Percentiles rank a stretch among this genome's conserved stretches.
phyloP scores from a whole-genome alignment of 192 early-diverging fungal genomes.

The Coemansia sp. region DNA sequence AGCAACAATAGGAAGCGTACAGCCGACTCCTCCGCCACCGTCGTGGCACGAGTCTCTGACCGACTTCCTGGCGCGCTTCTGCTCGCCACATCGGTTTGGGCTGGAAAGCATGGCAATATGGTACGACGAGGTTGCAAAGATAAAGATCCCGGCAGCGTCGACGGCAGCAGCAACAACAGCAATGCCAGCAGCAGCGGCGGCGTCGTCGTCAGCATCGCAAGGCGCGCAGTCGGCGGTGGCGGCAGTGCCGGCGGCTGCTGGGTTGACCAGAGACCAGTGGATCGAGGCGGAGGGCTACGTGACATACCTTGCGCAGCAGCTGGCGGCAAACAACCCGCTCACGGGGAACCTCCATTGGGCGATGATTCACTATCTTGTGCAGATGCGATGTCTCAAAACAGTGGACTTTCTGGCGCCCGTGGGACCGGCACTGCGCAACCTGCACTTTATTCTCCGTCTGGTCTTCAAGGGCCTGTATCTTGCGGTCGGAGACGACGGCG shows the following conservation, averaged over 20 bases:
- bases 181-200: background rate
- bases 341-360: constrained; percentile 53
- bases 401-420: constrained; percentile 45
- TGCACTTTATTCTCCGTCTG: constrained; percentile 43
- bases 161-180: background rate
- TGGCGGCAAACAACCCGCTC: constrained; percentile 38
- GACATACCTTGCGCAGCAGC: constrained; percentile 35
- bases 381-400: constrained; percentile 51
- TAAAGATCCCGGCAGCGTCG: constrained; percentile 4
- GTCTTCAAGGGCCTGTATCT: constrained; percentile 33
- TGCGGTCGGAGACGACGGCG: background rate
- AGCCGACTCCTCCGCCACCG: constrained; percentile 19
- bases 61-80: constrained; percentile 31
- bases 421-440: constrained; percentile 31
- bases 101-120: constrained; percentile 45
- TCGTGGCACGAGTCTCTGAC: constrained; percentile 38
- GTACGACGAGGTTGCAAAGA: constrained; percentile 46
- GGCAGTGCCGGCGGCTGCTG: background rate
- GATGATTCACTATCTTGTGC: constrained; percentile 43
- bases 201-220: background rate
- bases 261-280: constrained; percentile 32
- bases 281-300: constrained; percentile 32
- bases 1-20: background rate
- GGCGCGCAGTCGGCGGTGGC: background rate
- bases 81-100: constrained; percentile 42